phyloP scores from a whole-genome alignment of 83 land plant genomes.

The Larix sibirica region DNA sequence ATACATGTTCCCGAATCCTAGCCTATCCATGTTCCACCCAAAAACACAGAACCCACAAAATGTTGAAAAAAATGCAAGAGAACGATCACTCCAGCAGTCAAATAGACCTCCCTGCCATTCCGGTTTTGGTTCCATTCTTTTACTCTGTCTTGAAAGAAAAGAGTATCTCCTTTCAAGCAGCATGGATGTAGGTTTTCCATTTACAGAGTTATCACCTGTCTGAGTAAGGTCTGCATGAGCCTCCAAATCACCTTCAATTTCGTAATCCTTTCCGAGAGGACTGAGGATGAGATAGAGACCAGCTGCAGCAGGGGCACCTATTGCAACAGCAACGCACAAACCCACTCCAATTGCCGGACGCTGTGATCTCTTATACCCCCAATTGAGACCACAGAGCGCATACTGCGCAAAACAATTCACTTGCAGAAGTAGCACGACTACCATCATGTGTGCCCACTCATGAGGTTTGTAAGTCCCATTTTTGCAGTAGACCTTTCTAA shows the following conservation, averaged over 20 bases:
- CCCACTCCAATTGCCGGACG: slow-evolving; percentile 82
- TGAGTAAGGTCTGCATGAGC: slow-evolving; percentile 16
- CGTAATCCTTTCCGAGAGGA: slow-evolving; percentile 81
- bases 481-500: slow-evolving; percentile 80
- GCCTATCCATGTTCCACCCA: slow-evolving; percentile 95
- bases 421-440: slow-evolving; percentile 76
- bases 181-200: background rate
- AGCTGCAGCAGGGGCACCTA: slow-evolving; percentile 74
- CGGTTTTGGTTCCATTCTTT: slow-evolving; percentile 48
- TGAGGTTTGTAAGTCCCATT: slow-evolving; percentile 81
- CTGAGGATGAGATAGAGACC: slow-evolving; percentile 70
- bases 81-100: slow-evolving; percentile 56
- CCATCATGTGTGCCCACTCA: slow-evolving; percentile 85
- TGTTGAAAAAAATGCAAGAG: slow-evolving; percentile 54
- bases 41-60: slow-evolving; percentile 77
- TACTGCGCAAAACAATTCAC: slow-evolving; percentile 88
- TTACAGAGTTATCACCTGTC: background rate
- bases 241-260: slow-evolving; percentile 40
- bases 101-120: slow-evolving; percentile 76
- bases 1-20: slow-evolving; percentile 92
- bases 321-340: slow-evolving; percentile 55
- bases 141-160: slow-evolving; percentile 51
- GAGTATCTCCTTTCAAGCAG: slow-evolving; percentile 46
- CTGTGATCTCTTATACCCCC: slow-evolving; percentile 77
- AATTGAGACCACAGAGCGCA: slow-evolving; percentile 84